These are phyloP conservation scores for Centaurea solstitialis DNA, from an alignment of 129 eudicot genomes.

Conservation along the genomic window DNA sequence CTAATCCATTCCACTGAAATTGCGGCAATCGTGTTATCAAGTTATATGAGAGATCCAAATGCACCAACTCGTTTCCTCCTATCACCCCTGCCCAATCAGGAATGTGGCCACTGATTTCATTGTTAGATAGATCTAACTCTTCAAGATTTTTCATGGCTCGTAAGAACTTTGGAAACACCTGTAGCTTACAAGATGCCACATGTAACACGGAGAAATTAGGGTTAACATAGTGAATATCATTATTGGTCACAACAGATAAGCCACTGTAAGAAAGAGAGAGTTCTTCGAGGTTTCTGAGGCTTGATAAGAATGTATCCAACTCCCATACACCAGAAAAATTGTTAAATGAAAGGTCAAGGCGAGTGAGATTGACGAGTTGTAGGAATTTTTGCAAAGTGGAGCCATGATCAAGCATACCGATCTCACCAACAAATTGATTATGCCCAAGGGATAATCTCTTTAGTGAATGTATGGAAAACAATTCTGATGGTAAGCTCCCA, in stretches of 20 bases:
- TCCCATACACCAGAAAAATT: conserved; percentile 18
- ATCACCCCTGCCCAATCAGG: conserved; percentile 20
- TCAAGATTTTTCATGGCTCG: background rate
- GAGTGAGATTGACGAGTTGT: background rate
- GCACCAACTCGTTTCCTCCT: background rate
- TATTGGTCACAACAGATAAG: background rate
- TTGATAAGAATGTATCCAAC: conserved; percentile 23
- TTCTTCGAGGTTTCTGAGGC: background rate
- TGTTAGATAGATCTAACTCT: conserved; percentile 7
- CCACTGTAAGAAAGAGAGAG: conserved; percentile 29
- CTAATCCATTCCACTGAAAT: background rate
- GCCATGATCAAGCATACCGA: conserved; percentile 4
- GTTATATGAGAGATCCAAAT: conserved; percentile 33
- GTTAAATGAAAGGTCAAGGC: conserved; percentile 5
- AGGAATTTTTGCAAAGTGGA: background rate
- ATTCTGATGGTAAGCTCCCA: conserved; percentile 9
- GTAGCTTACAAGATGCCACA: conserved; percentile 18
- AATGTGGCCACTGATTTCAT: conserved; percentile 13
- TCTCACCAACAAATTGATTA: conserved; percentile 15
- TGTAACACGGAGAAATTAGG: background rate
- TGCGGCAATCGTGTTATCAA: background rate
- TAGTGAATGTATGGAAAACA: conserved; percentile 5
- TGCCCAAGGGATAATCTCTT: background rate
- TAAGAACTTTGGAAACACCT: background rate
- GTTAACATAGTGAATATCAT: background rate